These are phyloP conservation scores for Venturia carpophila DNA, from an alignment of 2,329 filamentous ascomycete species.

Conservation along the genomic window DNA sequence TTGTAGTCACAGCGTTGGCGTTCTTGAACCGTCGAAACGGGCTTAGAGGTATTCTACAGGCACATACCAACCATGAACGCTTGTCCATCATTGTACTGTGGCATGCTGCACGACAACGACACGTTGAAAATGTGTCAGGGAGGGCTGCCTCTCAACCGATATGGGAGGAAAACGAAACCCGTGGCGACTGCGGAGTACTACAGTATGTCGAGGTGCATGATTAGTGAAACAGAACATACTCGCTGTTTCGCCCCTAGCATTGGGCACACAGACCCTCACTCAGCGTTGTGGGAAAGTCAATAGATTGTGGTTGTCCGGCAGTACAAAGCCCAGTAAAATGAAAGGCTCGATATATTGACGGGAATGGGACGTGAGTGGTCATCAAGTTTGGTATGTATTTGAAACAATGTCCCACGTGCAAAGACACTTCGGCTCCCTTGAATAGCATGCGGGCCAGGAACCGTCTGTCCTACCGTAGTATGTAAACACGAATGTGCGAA, in stretches of 20 bases:
- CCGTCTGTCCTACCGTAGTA: no score
- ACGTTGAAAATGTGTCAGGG: not conserved
- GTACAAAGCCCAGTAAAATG: not conserved
- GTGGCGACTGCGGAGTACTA: not conserved
- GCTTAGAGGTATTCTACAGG: not conserved
- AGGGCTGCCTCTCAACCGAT: not conserved
- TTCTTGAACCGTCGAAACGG: not conserved
- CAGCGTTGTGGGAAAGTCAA: not conserved
- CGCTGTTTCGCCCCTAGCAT: not conserved
- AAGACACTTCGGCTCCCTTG: not conserved
- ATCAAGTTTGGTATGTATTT: not conserved
- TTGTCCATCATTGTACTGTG: not conserved
- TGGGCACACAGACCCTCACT: not conserved
- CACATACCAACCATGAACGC: not conserved
- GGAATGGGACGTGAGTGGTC: not conserved
- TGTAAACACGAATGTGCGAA: not conserved
- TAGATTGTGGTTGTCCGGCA: not conserved
- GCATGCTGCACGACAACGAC: not conserved
- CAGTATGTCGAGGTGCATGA: not conserved
- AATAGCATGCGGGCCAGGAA: constrained; percentile 7
- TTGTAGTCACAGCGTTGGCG: not conserved
- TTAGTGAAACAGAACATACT: not conserved
- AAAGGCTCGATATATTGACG: constrained; percentile 1
- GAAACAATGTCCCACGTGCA: constrained; percentile 2
- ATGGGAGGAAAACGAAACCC: not conserved